These are phyloP conservation scores for Plasmodium blacklocki DNA, from an alignment of 169 alveolate genomes.

Conservation along the genomic window DNA sequence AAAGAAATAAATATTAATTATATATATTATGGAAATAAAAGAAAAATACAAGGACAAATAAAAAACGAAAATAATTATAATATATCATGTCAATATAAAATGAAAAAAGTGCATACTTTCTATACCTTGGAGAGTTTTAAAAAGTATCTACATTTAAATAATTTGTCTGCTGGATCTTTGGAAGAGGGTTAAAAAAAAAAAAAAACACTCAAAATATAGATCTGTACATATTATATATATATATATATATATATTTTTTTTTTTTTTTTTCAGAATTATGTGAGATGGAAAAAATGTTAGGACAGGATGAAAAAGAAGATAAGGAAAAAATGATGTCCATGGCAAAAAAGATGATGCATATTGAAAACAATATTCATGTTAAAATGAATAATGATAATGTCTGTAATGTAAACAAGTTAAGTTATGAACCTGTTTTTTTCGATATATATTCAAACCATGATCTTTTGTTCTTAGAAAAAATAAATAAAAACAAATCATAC, in stretches of 20 bases:
- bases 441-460: conserved; percentile 25
- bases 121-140: conserved; percentile 9
- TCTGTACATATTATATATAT: neutral
- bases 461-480: conserved; percentile 20
- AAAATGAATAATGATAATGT: conserved; percentile 5
- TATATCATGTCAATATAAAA: conserved; percentile 4
- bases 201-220: neutral
- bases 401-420: conserved; percentile 5
- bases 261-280: conserved; percentile 17
- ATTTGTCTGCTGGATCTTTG: conserved; percentile 3
- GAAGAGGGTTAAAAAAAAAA: conserved; percentile 10
- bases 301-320: conserved; percentile 48
- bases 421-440: conserved; percentile 15
- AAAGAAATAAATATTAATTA: conserved; percentile 35
- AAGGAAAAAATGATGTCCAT: conserved; percentile 20
- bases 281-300: conserved; percentile 8
- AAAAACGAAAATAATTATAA: conserved; percentile 64
- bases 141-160: conserved; percentile 3
- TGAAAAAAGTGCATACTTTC: conserved; percentile 13
- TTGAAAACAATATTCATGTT: conserved; percentile 16
- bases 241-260: neutral
- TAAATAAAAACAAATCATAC: conserved; percentile 29
- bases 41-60: conserved; percentile 33
- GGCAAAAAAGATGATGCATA: conserved; percentile 29
- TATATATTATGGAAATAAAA: conserved; percentile 45